Evolutionary conservation across 1,139 yeast species (phyloP).

Genomic region (Saccharomycopsis crataegensis): DNA sequence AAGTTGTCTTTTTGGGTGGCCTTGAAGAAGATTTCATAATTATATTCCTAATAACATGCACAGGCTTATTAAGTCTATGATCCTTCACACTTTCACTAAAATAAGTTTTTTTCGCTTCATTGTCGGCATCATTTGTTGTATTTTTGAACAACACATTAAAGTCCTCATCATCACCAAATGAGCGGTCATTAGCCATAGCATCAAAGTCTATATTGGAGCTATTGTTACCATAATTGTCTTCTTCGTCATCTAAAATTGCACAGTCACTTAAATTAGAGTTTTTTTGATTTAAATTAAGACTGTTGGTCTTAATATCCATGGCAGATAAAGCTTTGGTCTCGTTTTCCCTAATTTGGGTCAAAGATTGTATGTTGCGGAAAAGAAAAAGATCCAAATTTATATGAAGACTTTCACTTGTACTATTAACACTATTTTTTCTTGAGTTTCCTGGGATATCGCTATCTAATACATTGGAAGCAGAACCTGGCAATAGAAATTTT

Average conservation of each 20-base stretch:
- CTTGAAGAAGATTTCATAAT: too few relatives aligned
- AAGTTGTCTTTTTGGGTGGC: too few relatives aligned
- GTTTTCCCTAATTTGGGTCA: conserved; percentile 3
- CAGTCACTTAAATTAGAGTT: neutral
- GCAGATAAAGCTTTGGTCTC: neutral
- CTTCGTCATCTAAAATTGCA: neutral
- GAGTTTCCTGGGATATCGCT: neutral
- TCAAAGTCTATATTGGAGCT: neutral
- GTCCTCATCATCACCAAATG: conserved; percentile 2
- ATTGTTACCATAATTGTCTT: neutral
- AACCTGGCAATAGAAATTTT: conserved; percentile 6
- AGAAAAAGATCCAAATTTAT: neutral
- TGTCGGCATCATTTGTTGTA: too few relatives aligned
- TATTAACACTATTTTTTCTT: neutral
- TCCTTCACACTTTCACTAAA: too few relatives aligned
- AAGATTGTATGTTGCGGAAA: conserved; percentile 1
- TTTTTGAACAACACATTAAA: neutral
- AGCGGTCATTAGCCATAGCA: neutral
- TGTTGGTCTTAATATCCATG: neutral
- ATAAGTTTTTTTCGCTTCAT: too few relatives aligned
- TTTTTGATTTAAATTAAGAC: neutral
- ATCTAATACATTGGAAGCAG: neutral
- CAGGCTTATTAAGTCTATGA: too few relatives aligned
- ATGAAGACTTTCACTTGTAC: neutral
- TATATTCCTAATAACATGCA: too few relatives aligned